Percentiles rank a stretch among this genome's conserved stretches.
These are phyloP conservation scores for Cystobasidium onofrii DNA, from an alignment of 768 basidiomycete species.

Conservation along the genomic window DNA sequence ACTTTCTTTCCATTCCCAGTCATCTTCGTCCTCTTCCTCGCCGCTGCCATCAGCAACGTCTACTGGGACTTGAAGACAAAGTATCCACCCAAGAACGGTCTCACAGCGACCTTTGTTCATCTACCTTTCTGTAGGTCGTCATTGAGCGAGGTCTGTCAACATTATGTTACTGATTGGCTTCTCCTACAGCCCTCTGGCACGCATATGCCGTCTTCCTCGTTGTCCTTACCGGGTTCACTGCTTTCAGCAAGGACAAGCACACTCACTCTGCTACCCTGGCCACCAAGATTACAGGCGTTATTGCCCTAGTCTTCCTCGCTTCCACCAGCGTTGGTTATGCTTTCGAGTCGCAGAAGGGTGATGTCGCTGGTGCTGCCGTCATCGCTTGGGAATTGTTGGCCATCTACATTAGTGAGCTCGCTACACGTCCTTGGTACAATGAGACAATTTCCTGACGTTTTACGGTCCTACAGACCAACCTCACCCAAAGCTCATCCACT, in stretches of 20 bases:
- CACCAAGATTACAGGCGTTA: slow-evolving; percentile 84
- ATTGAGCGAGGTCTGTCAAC: too few species aligned
- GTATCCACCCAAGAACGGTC: slow-evolving; percentile 56
- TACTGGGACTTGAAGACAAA: slow-evolving; percentile 86
- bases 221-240: slow-evolving; percentile 72
- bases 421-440: too few species aligned
- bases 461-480: slow-evolving; percentile 52
- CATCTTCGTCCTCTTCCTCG: slow-evolving; percentile 77
- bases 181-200: slow-evolving; percentile 32
- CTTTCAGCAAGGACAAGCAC: slow-evolving; percentile 71
- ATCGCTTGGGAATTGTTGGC: slow-evolving; percentile 91
- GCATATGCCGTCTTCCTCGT: slow-evolving; percentile 60
- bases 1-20: slow-evolving; percentile 53
- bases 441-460: too few species aligned
- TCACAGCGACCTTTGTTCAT: slow-evolving; percentile 63
- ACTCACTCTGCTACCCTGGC: slow-evolving; percentile 64
- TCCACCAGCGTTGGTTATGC: slow-evolving; percentile 62
- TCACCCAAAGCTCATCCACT: slow-evolving; percentile 70
- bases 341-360: slow-evolving; percentile 80
- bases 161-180: slow-evolving; percentile 54
- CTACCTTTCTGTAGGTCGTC: slow-evolving; percentile 72
- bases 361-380: slow-evolving; percentile 81
- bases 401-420: slow-evolving; percentile 52
- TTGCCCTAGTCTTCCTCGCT: slow-evolving; percentile 45
- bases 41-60: slow-evolving; percentile 53